Evolutionary conservation across 164 flowering plant species (phyloP), one percentile per base, ranked within the genome.

Genomic region (Kalanchoe fedtschenkoi): DNA sequence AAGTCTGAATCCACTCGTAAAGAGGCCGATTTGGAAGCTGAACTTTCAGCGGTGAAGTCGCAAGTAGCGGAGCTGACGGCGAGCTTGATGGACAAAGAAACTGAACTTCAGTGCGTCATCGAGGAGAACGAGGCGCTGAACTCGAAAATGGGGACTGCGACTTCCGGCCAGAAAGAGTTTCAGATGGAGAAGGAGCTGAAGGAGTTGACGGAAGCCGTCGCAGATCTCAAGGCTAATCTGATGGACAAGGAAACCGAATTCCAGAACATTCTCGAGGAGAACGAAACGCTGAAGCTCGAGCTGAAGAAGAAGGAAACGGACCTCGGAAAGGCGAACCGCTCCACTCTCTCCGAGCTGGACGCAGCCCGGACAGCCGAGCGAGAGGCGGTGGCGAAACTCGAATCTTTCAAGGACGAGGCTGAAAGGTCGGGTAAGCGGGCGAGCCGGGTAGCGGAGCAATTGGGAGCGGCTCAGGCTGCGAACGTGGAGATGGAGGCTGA

Each of bases 401-500:
- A 73, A 1, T 62, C 73, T 57, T 67, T 69, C 65, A 78, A 75
- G 62, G 91, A 82, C 68, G 96, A 92, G 75, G 79, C 81, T 2
- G 95, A 89, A 11, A 79, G 72, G 80, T 83, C 77, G 43, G 77
- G 62, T 65, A 72, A 70, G 65, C 80, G 75, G 71, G 81, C 76
- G 0, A 75, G 76, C 10, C 68, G 84, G 51, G 75, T 81, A 34
- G 57, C 86, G 3, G 97, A 88, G 75, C 91, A 93, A 75, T 80
- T 87, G 19, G 96, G 84, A 37, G 88, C 86, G 21, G 83, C 83
- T 9, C 91, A 87, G 67, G 77, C 79, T 3, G 70, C 83, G 17
- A 84, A 83, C 58, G 55, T 80, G 4, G 97, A 83, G 58, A 75
- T 91, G 87, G 99, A 87, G 56, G 79, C 84, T 0, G 99, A 93